A percentile compares a stretch with the other conserved stretches of the same genome.
Evolutionary conservation across 495 filamentous ascomycete species (phyloP).

Genomic region (Tuber calosporum): DNA sequence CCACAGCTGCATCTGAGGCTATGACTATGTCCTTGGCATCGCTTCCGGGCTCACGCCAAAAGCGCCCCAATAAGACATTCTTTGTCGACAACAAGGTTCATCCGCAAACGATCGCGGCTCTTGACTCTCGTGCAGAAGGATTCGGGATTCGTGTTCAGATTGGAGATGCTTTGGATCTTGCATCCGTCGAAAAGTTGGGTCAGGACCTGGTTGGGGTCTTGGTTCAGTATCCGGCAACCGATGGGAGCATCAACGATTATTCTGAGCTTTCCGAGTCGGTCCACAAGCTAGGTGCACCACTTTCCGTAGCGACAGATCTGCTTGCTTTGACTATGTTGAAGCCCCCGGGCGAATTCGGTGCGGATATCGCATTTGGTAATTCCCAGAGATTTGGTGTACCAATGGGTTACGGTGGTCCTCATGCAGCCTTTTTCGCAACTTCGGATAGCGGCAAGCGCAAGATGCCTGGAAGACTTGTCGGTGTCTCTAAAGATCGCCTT

Average conservation of each 20-base stretch:
- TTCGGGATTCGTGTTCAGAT: conserved; percentile 77
- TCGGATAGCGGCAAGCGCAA: conserved; percentile 90
- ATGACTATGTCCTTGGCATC: conserved; percentile 89
- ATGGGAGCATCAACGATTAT: conserved; percentile 74
- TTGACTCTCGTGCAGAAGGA: conserved; percentile 82
- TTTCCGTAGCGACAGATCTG: conserved; percentile 87
- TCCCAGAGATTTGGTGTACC: conserved; percentile 93
- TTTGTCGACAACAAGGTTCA: conserved; percentile 78
- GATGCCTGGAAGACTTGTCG: conserved; percentile 88
- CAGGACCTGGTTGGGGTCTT: conserved; percentile 84
- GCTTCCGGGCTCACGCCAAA: conserved; percentile 64
- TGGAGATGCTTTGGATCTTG: conserved; percentile 58
- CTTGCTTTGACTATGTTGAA: conserved; percentile 83
- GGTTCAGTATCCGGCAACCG: conserved; percentile 90
- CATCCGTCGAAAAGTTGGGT: conserved; percentile 59
- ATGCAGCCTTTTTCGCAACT: conserved; percentile 95
- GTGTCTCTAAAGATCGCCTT: conserved; percentile 84
- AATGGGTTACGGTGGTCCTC: conserved; percentile 88
- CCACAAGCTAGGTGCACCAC: conserved; percentile 70
- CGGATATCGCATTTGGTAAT: conserved; percentile 94
- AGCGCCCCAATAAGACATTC: conserved; percentile 68
- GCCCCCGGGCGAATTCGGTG: conserved; percentile 91
- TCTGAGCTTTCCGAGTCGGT: conserved; percentile 63
- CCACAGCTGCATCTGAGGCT: conserved; percentile 90
- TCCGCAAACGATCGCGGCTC: conserved; percentile 81